phyloP scores from a whole-genome alignment of 2,329 filamentous ascomycete genomes.

The Cercospora citrullina region DNA sequence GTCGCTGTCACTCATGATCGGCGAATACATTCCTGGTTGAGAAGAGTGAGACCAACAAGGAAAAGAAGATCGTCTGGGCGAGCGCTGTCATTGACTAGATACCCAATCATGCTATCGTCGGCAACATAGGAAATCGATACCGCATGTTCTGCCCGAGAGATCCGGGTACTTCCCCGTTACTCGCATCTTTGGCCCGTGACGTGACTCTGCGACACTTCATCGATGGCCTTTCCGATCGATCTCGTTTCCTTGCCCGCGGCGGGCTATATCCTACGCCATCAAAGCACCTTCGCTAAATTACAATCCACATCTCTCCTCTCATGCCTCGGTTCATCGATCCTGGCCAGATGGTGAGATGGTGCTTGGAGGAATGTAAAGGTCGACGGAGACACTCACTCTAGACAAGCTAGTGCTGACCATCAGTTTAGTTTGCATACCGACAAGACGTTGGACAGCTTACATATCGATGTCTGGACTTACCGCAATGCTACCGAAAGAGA shows the following conservation, averaged over 20 bases:
- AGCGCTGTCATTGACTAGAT: background rate
- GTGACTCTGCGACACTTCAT: background rate
- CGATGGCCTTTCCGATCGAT: background rate
- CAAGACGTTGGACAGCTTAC: background rate
- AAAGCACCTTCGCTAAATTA: background rate
- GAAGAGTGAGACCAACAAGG: background rate
- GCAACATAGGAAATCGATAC: background rate
- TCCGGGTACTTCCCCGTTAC: background rate
- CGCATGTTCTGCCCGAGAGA: background rate
- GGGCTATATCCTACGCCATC: background rate
- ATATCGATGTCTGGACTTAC: constrained; percentile 12
- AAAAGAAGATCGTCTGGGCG: background rate
- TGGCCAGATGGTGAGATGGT: background rate
- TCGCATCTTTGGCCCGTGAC: background rate
- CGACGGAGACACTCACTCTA: constrained; percentile 8
- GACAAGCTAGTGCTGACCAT: constrained; percentile 4
- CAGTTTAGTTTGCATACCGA: background rate
- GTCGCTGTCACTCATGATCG: background rate
- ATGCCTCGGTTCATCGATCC: background rate
- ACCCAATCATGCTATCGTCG: background rate
- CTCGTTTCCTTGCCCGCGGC: background rate
- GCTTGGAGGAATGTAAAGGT: background rate
- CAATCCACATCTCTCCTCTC: background rate
- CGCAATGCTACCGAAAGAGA: background rate
- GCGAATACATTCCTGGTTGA: background rate